Evolutionary conservation across 108 stramenopile species (phyloP).

Genomic region (Nitzschia palea): DNA sequence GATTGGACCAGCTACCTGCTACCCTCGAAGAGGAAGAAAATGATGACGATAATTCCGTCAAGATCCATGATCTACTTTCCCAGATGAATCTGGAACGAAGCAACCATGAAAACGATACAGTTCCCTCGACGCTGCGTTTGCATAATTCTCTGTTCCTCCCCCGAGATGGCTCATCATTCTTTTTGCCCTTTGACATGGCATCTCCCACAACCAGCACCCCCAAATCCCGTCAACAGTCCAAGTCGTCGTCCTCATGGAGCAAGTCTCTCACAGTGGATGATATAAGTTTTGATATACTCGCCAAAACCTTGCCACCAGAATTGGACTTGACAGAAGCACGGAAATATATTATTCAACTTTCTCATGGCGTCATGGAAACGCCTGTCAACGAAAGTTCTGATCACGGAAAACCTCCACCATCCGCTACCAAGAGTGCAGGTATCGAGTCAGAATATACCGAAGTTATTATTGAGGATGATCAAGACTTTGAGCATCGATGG

Average conservation of each 20-base stretch:
- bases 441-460: conserved; percentile 4
- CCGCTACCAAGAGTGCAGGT: neutral
- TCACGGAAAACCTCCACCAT: neutral
- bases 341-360: conserved; percentile 12
- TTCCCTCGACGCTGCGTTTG: neutral
- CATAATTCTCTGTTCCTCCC: conserved; percentile 7
- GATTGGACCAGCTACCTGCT: neutral
- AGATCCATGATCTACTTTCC: neutral
- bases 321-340: conserved; percentile 9
- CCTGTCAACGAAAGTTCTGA: too few relatives aligned
- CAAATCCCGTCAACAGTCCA: too few relatives aligned
- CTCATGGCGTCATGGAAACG: neutral
- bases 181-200: neutral
- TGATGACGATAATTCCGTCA: neutral
- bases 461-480: conserved; percentile 1
- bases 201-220: neutral
- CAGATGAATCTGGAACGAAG: neutral
- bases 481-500: neutral
- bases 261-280: neutral
- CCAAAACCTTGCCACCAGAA: conserved; percentile 11
- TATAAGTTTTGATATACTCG: neutral
- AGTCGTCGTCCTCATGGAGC: too few relatives aligned
- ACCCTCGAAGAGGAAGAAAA: neutral
- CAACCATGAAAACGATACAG: neutral
- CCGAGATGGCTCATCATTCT: neutral